Evolutionary conservation across 768 basidiomycete species (phyloP), one percentile per base, ranked within the genome.

Genomic region (Kwoniella heveanensis): DNA sequence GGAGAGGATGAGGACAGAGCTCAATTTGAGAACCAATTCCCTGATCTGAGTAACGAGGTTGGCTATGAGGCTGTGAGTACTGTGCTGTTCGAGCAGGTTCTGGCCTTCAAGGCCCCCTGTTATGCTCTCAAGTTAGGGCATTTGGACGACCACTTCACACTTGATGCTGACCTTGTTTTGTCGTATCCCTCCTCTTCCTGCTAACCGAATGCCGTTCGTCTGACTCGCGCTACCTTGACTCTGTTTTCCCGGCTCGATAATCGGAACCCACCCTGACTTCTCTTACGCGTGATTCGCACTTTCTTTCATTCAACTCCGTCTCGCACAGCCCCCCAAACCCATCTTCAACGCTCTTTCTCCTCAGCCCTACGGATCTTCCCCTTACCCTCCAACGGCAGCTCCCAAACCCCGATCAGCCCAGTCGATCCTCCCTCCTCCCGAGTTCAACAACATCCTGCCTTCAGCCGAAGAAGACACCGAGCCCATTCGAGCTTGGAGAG

Each of bases 401-500:
- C 70, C 63, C 47, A 57, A 65, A 27, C 67, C 62, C 26, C 65
- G 60, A 27, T 59, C 66, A 9, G 59, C 64, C 19, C 61, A 57
- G 22, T 76, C 76, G 32, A 71, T 79, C 56, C 74, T 79, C 30
- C 78, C 78, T 46, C 61, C 73, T 19, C 78, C 78, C 17, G 51
- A 68, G 22, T 77, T 79, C 64, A 51, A 51, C 53, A 77, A 77
- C 53, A 77, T 70, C 61, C 65, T 77, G 3, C 66, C 69, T 24
- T 60, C 67, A 2, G 54, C 59, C 25, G 67, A 77, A 50, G 73
- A 77, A 50, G 78, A 79, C 10, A 71, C 77, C 17, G 73, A 73
- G 49, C 76, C 78, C 7, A 74, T 79, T 76, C 94, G 91, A 77
- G 83, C 88, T 74, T 97, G 95, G 95, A 87, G 90, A 50, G 89